Conservation (phyloP, 306 rosid genomes). For the Trichosanthes cucumerina region DNA sequence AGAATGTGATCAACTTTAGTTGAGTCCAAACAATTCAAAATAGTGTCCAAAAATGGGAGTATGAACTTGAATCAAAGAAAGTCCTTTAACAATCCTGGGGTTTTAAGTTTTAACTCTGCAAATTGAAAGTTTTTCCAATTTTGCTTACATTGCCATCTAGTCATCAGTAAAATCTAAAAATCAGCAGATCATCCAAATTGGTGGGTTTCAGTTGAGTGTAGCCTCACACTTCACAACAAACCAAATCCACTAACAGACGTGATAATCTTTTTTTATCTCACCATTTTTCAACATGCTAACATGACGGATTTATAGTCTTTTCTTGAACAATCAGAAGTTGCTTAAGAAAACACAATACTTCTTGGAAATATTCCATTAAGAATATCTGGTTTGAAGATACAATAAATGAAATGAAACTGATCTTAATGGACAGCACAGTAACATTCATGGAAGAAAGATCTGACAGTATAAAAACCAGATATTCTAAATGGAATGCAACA, state of each 20-base stretch:
- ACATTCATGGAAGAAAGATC: not conserved
- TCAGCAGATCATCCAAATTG: not conserved
- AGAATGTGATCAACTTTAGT: constrained; percentile 7
- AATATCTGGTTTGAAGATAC: not conserved
- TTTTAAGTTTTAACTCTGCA: not conserved
- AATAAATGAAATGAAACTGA: not conserved
- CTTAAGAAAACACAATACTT: not conserved
- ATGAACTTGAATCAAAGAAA: not conserved
- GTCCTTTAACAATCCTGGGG: not conserved
- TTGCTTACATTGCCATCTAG: not conserved
- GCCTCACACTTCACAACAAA: not conserved
- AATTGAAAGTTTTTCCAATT: not conserved
- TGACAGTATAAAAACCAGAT: not conserved
- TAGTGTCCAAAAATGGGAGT: not conserved
- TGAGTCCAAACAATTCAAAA: not conserved
- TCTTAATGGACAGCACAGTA: not conserved
- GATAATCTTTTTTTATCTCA: not conserved
- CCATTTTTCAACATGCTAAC: not conserved
- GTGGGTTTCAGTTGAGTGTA: not conserved
- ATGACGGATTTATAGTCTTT: not conserved
- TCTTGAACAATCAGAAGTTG: not conserved
- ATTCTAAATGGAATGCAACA: not conserved
- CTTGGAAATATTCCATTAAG: not conserved
- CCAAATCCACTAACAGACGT: not conserved
- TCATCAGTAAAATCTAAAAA: not conserved